These are phyloP conservation scores for Dryas octopetala DNA, from an alignment of 306 rosid genomes.

Conservation along the genomic window DNA sequence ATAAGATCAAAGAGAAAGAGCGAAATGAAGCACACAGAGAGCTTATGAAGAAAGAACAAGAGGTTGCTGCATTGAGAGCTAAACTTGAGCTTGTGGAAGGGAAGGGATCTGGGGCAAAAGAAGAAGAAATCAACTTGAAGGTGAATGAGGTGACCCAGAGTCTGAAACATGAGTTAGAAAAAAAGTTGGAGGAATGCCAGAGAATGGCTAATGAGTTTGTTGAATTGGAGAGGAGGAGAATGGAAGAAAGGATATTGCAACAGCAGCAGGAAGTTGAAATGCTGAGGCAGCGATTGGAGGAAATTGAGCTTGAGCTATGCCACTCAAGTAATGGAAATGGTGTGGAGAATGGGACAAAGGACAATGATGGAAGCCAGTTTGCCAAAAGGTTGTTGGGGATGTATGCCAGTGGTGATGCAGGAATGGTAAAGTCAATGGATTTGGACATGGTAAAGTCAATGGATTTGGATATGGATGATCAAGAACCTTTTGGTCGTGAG, in stretches of 20 bases:
- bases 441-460: slow-evolving; percentile 49
- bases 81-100: slow-evolving; percentile 50
- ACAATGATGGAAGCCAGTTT: slow-evolving; percentile 63
- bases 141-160: slow-evolving; percentile 65
- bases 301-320: slow-evolving; percentile 71
- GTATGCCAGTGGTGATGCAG: slow-evolving; percentile 69
- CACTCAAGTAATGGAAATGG: slow-evolving; percentile 41
- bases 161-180: slow-evolving; percentile 76
- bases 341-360: slow-evolving; percentile 42
- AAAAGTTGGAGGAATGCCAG: slow-evolving; percentile 86
- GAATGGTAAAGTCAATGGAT: slow-evolving; percentile 80
- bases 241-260: slow-evolving; percentile 84
- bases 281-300: slow-evolving; percentile 75
- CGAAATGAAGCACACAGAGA: slow-evolving; percentile 74
- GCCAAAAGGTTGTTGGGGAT: slow-evolving; percentile 63
- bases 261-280: slow-evolving; percentile 93
- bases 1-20: slow-evolving; percentile 78
- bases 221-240: slow-evolving; percentile 85
- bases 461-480: slow-evolving; percentile 99
- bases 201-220: slow-evolving; percentile 85
- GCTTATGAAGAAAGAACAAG: slow-evolving; percentile 82
- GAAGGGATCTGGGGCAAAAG: slow-evolving; percentile 48
- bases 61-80: slow-evolving; percentile 66
- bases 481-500: slow-evolving; percentile 58
- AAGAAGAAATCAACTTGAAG: slow-evolving; percentile 80